Percentiles rank a stretch among this genome's conserved stretches.
Conservation (phyloP, 2,329 filamentous ascomycete species). For the Paramyrothecium sp. region DNA sequence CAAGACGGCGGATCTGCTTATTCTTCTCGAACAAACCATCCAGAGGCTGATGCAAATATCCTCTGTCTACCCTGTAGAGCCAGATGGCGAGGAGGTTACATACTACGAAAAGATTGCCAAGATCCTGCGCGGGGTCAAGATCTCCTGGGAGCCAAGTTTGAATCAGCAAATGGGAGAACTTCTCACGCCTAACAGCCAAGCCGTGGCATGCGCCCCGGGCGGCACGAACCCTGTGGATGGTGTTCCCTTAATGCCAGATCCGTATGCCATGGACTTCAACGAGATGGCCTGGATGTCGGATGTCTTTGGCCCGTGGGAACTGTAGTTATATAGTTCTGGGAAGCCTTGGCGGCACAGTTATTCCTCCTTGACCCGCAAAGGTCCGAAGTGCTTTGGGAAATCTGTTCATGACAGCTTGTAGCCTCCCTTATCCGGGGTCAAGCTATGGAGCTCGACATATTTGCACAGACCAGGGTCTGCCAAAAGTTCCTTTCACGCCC, state of each 20-base stretch:
- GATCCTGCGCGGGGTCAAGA: constrained; percentile 31
- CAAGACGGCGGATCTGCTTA: constrained; percentile 31
- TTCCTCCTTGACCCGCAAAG: not conserved
- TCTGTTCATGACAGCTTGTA: not conserved
- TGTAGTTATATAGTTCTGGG: constrained; percentile 13
- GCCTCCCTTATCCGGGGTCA: not conserved
- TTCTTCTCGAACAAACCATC: constrained; percentile 30
- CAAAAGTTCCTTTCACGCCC: not conserved
- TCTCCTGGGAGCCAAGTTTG: constrained; percentile 33
- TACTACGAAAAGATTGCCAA: constrained; percentile 30
- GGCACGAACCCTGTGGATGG: constrained; percentile 1
- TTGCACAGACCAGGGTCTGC: not conserved
- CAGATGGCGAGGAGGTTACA: constrained; percentile 24
- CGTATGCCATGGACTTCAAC: constrained; percentile 27
- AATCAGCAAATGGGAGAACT: constrained; percentile 23
- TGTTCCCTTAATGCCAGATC: constrained; percentile 13
- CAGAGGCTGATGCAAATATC: constrained; percentile 26
- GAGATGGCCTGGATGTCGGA: constrained; percentile 37
- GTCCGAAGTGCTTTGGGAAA: not conserved
- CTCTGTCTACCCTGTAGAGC: constrained; percentile 22
- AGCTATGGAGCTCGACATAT: not conserved
- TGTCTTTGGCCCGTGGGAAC: constrained; percentile 35
- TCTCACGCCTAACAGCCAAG: constrained; percentile 26
- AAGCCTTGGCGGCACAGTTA: too few relatives aligned
- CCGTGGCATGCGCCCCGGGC: constrained; percentile 9